These are phyloP conservation scores for Leishmania gerbilli DNA, from an alignment of 208 protist species.

Conservation along the genomic window DNA sequence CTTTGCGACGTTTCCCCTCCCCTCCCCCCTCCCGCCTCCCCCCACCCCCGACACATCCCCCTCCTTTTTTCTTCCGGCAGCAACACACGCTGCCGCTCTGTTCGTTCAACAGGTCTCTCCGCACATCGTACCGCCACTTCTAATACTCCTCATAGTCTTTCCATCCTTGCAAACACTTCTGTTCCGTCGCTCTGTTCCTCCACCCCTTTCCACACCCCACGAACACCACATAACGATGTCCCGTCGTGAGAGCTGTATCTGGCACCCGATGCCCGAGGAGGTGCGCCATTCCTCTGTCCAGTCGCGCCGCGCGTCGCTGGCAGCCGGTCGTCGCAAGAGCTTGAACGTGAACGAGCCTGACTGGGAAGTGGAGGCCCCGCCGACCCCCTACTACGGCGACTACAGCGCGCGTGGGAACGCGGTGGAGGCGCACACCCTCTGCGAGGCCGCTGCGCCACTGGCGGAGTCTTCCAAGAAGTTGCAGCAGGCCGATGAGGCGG, in stretches of 20 bases:
- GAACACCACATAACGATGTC: slow-evolving; percentile 29
- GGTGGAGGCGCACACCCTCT: not conserved
- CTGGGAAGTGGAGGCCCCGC: slow-evolving; percentile 52
- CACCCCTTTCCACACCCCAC: not conserved
- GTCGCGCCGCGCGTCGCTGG: slow-evolving; percentile 50
- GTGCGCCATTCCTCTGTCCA: slow-evolving; percentile 50
- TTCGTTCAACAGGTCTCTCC: not conserved
- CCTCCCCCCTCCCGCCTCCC: no score
- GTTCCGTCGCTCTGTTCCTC: not conserved
- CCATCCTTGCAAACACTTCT: not conserved
- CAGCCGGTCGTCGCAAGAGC: slow-evolving; percentile 43
- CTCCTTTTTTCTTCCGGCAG: not conserved
- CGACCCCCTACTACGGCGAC: slow-evolving; percentile 27
- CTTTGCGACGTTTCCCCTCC: not conserved
- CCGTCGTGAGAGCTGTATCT: slow-evolving; percentile 50
- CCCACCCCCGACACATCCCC: not conserved
- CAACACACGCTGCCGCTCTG: not conserved
- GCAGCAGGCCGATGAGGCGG: not conserved
- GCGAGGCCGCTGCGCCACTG: slow-evolving; percentile 6
- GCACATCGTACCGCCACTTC: not conserved
- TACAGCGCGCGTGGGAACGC: slow-evolving; percentile 26
- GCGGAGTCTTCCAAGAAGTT: not conserved
- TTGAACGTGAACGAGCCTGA: slow-evolving; percentile 32
- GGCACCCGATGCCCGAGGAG: slow-evolving; percentile 69
- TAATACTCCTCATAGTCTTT: no score